phyloP scores from a whole-genome alignment of 805 yeast species.

The Metschnikowia henanensis region DNA sequence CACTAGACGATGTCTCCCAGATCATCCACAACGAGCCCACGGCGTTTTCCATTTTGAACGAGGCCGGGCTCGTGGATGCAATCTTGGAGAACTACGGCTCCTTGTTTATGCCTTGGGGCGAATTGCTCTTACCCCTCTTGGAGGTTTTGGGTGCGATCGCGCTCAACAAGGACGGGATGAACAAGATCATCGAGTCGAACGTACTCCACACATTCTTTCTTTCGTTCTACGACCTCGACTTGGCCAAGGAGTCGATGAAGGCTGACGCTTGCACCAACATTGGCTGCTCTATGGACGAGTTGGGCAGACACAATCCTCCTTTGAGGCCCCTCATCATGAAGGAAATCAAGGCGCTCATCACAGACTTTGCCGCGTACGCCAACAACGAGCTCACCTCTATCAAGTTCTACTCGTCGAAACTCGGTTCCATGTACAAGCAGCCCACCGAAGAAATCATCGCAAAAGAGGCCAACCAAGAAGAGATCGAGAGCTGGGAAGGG shows the following conservation, averaged over 20 bases:
- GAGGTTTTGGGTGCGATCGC: constrained; percentile 83
- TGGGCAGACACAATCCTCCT: constrained; percentile 80
- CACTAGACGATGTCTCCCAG: constrained; percentile 62
- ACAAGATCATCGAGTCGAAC: constrained; percentile 46
- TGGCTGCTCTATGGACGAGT: constrained; percentile 74
- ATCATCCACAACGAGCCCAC: constrained; percentile 92
- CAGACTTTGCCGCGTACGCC: constrained; percentile 41
- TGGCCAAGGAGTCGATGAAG: constrained; percentile 52
- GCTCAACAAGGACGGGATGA: constrained; percentile 70
- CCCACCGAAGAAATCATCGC: constrained; percentile 42
- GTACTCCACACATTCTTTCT: constrained; percentile 46
- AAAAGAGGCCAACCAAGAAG: constrained; percentile 40
- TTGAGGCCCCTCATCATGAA: constrained; percentile 58
- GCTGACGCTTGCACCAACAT: constrained; percentile 52
- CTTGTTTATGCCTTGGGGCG: constrained; percentile 58
- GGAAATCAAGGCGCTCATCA: constrained; percentile 47
- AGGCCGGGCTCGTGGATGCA: constrained; percentile 69
- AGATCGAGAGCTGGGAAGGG: constrained; percentile 54
- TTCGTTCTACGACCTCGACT: constrained; percentile 47
- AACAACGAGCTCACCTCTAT: constrained; percentile 35
- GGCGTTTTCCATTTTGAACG: constrained; percentile 75
- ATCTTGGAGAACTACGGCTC: constrained; percentile 57
- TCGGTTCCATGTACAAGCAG: constrained; percentile 40
- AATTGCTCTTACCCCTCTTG: constrained; percentile 52
- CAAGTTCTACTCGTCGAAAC: constrained; percentile 42